These are phyloP conservation scores for Coemansia sp. DNA, from an alignment of 192 early-diverging fungal species.

Conservation along the genomic window DNA sequence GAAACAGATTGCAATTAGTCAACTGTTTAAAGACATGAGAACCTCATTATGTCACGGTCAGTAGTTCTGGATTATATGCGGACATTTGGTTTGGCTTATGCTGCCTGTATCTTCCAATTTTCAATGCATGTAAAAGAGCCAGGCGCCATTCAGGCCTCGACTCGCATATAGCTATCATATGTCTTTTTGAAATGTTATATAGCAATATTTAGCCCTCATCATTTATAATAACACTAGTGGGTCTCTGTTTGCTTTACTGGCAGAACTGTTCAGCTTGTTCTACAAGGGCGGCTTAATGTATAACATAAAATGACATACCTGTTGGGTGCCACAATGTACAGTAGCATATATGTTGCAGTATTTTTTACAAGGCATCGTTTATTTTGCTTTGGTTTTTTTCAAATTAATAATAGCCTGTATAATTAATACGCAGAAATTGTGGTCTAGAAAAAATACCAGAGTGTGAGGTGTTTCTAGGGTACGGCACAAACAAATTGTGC, in stretches of 20 bases:
- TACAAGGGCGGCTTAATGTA: not conserved
- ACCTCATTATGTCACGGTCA: not conserved
- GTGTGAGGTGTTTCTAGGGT: not conserved
- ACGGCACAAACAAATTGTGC: not conserved
- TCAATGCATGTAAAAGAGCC: slow-evolving; percentile 3
- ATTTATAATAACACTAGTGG: not conserved
- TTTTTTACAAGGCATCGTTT: too few relatives aligned
- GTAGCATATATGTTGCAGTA: too few relatives aligned
- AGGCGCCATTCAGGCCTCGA: not conserved
- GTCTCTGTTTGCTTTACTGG: too few relatives aligned
- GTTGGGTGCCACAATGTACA: not conserved
- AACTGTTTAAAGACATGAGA: not conserved
- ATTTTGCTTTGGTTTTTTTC: too few relatives aligned
- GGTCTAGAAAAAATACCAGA: not conserved
- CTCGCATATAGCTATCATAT: not conserved
- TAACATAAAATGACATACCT: not conserved
- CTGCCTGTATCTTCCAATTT: not conserved
- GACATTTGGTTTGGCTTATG: not conserved
- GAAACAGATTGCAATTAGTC: not conserved
- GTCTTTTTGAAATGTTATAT: not conserved
- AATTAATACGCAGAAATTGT: not conserved
- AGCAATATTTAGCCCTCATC: not conserved
- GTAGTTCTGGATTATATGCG: not conserved
- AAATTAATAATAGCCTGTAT: not conserved
- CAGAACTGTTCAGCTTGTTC: not conserved